Base-by-base conservation (phyloP, 2,329 filamentous ascomycete species). In the Ramularia collo-cygni region DNA sequence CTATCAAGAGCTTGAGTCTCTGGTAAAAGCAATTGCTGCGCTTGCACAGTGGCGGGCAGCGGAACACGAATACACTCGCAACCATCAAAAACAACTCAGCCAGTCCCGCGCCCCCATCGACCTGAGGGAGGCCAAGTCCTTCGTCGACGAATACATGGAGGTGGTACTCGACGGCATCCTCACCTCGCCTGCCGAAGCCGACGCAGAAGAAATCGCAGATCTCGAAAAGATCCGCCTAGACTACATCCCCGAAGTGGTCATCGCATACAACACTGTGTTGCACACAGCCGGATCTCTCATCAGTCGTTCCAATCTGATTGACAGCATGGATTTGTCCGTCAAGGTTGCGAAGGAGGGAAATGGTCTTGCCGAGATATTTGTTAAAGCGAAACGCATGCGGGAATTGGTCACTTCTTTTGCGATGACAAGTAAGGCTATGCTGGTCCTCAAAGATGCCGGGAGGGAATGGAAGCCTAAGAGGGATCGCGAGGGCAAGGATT, bases 321-420 rank as follows among this genome's bases (percentile, higher is more conserved):
- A 90, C 57, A 85, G 82, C 54, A 90, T 98, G 84, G 85, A 95
- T 43, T 70, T 98, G 12, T 81, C 87, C 1, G 79, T 81, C 1
- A 60, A 80, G 2, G 75, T 95, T 36, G 86, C 90, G 2, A 45
- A 53, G 17, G 50, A 51, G 15, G 28, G 18, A 18, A 55, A 44
- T 28, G 50, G 53, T 7, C 44, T 71, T 15, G 58, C 63, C 14
- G 54, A 57, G 17, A 48, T 56, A 19, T 65, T 71, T 37, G 33
- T 64, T 24, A 40, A 62, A 30, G 63, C 65, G 2, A 61, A 62
- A 1, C 47, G 66, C 19, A 69, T 71, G 67, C 53, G 58, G 15
- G 66, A 70, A 54, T 53, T 71, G 13, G 62, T 72, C 16, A 53
- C 59, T 56, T 76, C 76, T 8, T 80, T 96, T 58, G 87, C 90